Conservation (phyloP, 805 yeast genomes). For the Suhomyces emberorum region DNA sequence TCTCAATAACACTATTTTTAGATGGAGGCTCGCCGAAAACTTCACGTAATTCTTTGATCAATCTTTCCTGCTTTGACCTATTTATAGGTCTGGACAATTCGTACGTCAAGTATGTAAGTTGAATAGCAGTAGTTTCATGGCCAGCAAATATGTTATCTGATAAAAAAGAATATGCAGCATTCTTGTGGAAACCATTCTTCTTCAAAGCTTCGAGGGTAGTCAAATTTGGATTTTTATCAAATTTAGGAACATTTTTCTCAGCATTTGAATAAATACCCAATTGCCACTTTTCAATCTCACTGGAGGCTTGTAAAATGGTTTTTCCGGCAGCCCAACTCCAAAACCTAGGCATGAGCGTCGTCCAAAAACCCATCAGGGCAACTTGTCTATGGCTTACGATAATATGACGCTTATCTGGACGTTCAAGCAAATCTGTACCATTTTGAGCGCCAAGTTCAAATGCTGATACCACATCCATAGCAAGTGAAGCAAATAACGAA, state of each 20-base stretch:
- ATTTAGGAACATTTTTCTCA: constrained; percentile 26
- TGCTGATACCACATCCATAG: constrained; percentile 65
- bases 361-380: constrained; percentile 64
- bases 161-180: constrained; percentile 36
- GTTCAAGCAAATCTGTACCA: constrained; percentile 43
- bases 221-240: constrained; percentile 14
- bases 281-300: constrained; percentile 46
- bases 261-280: constrained; percentile 31
- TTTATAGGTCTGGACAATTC: constrained; percentile 54
- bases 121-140: constrained; percentile 66
- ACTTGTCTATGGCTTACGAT: constrained; percentile 45
- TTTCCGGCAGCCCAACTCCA: constrained; percentile 48
- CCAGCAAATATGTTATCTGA: constrained; percentile 74
- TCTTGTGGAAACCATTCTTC: constrained; percentile 28
- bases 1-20: constrained; percentile 18
- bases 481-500: constrained; percentile 63
- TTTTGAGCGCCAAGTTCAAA: constrained; percentile 54
- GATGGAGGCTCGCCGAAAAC: constrained; percentile 29
- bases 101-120: constrained; percentile 57
- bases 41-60: constrained; percentile 45
- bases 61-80: constrained; percentile 41
- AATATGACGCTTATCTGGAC: constrained; percentile 37
- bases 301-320: constrained; percentile 35
- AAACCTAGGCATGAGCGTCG: constrained; percentile 54
- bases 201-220: constrained; percentile 36